Evolutionary conservation across 768 basidiomycete species (phyloP).

Genomic region (Pholiota conissans): DNA sequence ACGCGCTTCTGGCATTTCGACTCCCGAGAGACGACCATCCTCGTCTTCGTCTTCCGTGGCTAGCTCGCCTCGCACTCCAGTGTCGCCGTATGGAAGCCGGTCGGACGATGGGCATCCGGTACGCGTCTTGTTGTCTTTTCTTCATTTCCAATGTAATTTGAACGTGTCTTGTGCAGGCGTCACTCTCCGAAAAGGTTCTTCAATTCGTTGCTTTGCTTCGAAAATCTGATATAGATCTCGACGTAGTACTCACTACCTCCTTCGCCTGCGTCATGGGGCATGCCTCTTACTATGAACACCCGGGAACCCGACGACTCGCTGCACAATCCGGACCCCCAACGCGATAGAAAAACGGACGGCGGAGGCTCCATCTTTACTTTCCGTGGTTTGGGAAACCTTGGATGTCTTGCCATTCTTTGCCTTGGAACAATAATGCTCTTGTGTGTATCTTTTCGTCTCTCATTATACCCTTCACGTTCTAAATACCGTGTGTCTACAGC

Average conservation of each 20-base stretch:
- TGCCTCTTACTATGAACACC: conserved; percentile 39
- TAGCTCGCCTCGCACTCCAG: background rate
- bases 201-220: background rate
- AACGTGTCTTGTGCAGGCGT: conserved; percentile 18
- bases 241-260: conserved; percentile 36
- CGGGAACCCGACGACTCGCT: conserved; percentile 63
- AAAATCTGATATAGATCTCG: background rate
- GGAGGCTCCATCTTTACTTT: conserved; percentile 61
- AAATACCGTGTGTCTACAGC: background rate
- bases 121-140: background rate
- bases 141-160: background rate
- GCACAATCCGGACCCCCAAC: conserved; percentile 60
- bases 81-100: conserved; percentile 3
- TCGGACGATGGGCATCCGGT: conserved; percentile 18
- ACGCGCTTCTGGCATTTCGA: background rate
- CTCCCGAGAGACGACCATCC: background rate
- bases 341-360: conserved; percentile 50
- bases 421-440: conserved; percentile 48
- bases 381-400: conserved; percentile 64
- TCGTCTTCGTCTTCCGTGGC: background rate
- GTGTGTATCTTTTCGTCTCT: conserved; percentile 35
- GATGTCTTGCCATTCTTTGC: conserved; percentile 59
- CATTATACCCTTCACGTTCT: background rate
- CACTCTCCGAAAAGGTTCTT: conserved; percentile 31
- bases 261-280: conserved; percentile 51